Percentiles rank a stretch among this genome's conserved stretches.
phyloP scores from a whole-genome alignment of 1,284 basidiomycete species.

The Melampsora americana region DNA sequence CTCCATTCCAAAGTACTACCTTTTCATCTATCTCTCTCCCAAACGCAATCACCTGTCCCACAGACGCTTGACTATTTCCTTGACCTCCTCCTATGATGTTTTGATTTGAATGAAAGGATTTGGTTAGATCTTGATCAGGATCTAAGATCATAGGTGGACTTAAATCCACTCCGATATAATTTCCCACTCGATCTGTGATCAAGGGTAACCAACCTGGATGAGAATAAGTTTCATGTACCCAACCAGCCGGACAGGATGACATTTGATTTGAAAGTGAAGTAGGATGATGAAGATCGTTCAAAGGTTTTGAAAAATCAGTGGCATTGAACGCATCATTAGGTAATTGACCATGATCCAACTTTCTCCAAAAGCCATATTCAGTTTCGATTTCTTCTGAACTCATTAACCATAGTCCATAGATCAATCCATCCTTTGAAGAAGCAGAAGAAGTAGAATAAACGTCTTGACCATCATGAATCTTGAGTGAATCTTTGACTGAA shows the following conservation, averaged over 20 bases:
- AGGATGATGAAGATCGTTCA: constrained; percentile 37
- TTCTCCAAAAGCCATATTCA: constrained; percentile 90
- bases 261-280: constrained; percentile 63
- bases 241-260: constrained; percentile 84
- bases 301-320: constrained; percentile 25
- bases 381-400: constrained; percentile 81
- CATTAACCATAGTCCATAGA: constrained; percentile 52
- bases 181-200: constrained; percentile 85
- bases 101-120: constrained; percentile 13
- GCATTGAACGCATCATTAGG: constrained; percentile 57
- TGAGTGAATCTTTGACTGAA: constrained; percentile 49
- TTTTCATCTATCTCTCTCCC: constrained; percentile 97
- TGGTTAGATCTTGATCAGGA: constrained; percentile 14
- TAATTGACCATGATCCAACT: constrained; percentile 65
- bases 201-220: constrained; percentile 94
- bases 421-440: constrained; percentile 47
- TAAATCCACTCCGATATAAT: constrained; percentile 94
- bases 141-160: constrained; percentile 61
- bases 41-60: constrained; percentile 94
- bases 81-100: constrained; percentile 24
- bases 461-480: constrained; percentile 52
- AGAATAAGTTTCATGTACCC: constrained; percentile 85
- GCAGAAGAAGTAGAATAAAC: constrained; percentile 44
- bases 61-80: constrained; percentile 46
- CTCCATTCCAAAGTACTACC: constrained; percentile 70